Evolutionary conservation across 1,284 basidiomycete genomes (phyloP).

Genomic region (Leccinum huronense): DNA sequence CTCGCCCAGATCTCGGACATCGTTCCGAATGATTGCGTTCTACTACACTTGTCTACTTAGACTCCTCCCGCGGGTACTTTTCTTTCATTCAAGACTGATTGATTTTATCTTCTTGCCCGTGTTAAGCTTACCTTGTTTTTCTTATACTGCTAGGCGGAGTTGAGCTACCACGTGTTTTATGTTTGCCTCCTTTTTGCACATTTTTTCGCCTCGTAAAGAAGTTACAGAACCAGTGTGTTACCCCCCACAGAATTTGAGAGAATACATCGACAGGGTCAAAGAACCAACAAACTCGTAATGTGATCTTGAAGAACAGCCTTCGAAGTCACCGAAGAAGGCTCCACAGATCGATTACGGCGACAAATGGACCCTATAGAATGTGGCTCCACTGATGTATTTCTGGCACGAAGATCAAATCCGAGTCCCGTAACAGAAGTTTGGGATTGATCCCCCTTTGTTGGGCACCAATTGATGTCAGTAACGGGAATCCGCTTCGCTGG

Average conservation of each 20-base stretch:
- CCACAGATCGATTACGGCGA: no score
- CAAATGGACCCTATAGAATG: slow-evolving; percentile 38
- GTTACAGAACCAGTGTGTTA: no score
- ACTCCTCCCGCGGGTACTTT: no score
- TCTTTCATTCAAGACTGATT: not conserved
- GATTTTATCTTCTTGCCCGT: not conserved
- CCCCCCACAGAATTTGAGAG: no score
- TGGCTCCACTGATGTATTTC: slow-evolving; percentile 31
- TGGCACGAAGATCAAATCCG: slow-evolving; percentile 16
- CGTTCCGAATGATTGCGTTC: no score
- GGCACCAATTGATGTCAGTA: slow-evolving; percentile 32
- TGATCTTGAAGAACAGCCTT: no score
- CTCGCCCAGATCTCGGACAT: not conserved
- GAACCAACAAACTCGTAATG: no score
- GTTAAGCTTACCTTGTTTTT: not conserved
- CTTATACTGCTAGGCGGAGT: slow-evolving; percentile 15
- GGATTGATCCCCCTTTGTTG: slow-evolving; percentile 24
- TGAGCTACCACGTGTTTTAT: slow-evolving; percentile 4
- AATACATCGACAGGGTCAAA: no score
- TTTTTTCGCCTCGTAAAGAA: not conserved
- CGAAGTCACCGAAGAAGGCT: no score
- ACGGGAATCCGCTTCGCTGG: slow-evolving; percentile 60
- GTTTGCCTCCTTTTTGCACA: not conserved
- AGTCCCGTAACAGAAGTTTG: slow-evolving; percentile 22
- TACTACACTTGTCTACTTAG: no score